Base-by-base conservation (phyloP, 2,329 filamentous ascomycete genomes). In the Fusarium tanahbumbuense region DNA sequence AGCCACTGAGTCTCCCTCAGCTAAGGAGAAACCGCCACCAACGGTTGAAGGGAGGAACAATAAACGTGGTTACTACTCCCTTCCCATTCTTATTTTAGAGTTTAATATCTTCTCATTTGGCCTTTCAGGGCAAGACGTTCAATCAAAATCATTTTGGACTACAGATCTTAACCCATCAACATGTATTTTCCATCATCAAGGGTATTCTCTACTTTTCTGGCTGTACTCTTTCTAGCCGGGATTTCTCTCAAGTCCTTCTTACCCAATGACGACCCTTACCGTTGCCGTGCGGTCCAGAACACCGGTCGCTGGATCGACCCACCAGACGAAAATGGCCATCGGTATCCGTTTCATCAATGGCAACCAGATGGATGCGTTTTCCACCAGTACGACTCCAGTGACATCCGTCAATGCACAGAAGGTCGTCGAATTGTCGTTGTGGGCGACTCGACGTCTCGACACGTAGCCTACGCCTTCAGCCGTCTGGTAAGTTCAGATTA, bases 351-450 rank as follows among this genome's bases (percentile, higher is more conserved):
- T 81, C 67, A 76, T 81, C 42, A 81, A 83, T 90, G 88, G 88
- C 85, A 89, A 61, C 85, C 88, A 4, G 81, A 81, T 25, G 86
- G 86, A 25, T 91, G 89, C 77, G 83, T 86, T 54, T 81, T 89
- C 75, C 83, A 86, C 63, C 78, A 84, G 57, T 89, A 90, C 77
- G 81, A 82, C n/a, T 74, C 76, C 10, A 76, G 81, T n/a, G 85
- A 87, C 41, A 81, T 89, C 47, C 76, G 78, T 22, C 76, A 78
- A 54, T 91, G 89, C 72, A 80, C 89, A 18, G 77, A 78, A 15
- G 78, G 81, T 16, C 83, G 83, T n/a, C 83, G 81, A 42, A 74
- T 90, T 20, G 80, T 88, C 15, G 87, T 91, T 71, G 81, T 84
- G 37, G 89, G 89, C 34, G 89, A 91, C 76, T 86, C 86, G 3